Base-by-base conservation (phyloP, 257 asterid species). In the Primulina eburnea region DNA sequence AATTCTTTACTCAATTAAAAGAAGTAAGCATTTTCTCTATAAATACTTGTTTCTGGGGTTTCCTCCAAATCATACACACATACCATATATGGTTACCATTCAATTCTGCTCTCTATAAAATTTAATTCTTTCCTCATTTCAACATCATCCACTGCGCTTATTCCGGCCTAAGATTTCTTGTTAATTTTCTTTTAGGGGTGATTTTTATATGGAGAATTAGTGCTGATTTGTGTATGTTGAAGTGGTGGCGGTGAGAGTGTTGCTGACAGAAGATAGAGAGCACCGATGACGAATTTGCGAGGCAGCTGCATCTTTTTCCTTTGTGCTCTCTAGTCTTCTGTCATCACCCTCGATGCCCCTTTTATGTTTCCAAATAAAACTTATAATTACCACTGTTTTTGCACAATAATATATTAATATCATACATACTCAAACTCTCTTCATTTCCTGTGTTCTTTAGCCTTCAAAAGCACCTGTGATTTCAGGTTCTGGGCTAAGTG, bases 281-380 rank as follows among this genome's bases (percentile, higher is more conserved):
- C 56, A 50, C 56, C 2, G 56, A 50, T 16, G 56, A 50, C 20
- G 2, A 50, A 50, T 14, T 50, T 50, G 56, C 20, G 2, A 50
- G 56, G 56, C 56, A 50, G 56, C 56, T 16, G 56, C 56, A 50
- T 50, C 20, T 50, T 50, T 43, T 2, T 14, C 56, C 20, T 50
- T 50, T 50, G 56, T 50, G 56, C 56, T 50, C 56, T 50, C 56
- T 50, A 50, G 56, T 50, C 56, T 50, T 50, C 56, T 50, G 20
- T 50, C 56, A 50, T 50, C 56, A 50, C 56, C 20, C 18, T 50
- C 20, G 20, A 50, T 16, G 21, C 56, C 56, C 56, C 18, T 50
- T 50, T 50, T 14, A 4, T 14, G n/a, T 43, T 11, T 43, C n/a
- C n/a, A 12, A 2, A 1, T 43, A 12, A 43, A 43, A 43, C 53